phyloP scores from a whole-genome alignment of 192 early-diverging fungal species.

The Entrophospora sp. region DNA sequence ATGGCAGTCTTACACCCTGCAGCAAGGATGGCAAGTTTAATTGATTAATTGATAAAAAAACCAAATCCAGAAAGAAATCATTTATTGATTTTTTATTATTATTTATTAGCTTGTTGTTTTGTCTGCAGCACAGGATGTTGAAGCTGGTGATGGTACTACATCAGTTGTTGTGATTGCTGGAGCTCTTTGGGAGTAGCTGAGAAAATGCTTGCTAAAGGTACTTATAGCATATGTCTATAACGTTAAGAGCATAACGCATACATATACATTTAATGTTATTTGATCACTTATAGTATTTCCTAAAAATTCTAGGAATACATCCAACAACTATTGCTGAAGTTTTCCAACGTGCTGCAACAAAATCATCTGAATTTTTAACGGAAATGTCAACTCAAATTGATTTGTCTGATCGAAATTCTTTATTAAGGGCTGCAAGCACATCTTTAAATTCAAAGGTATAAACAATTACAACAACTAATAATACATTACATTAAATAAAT shows the following conservation, averaged over 20 bases:
- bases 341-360: conserved; percentile 83
- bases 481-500: no score
- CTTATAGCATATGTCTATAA: no score
- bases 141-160: conserved; percentile 98
- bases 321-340: conserved; percentile 98
- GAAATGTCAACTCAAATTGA: conserved; percentile 83
- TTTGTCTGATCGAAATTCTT: conserved; percentile 82
- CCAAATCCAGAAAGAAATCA: not conserved
- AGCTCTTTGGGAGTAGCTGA: conserved; percentile 82
- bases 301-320: conserved; percentile 73
- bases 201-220: conserved; percentile 87
- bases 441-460: conserved; percentile 91
- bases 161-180: conserved; percentile 96
- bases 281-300: no score
- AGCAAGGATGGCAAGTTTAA: conserved; percentile 81
- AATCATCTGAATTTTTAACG: conserved; percentile 82
- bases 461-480: no score
- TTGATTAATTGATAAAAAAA: not conserved
- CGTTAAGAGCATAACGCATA: no score
- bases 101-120: conserved; percentile 87
- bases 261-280: no score
- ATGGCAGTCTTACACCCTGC: conserved; percentile 97
- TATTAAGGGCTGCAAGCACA: conserved; percentile 88
- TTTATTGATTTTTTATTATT: not conserved
- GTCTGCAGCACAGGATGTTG: conserved; percentile 97